Conservation (phyloP, 148 eudicot genomes). For the Tetragonia tetragonoides region DNA sequence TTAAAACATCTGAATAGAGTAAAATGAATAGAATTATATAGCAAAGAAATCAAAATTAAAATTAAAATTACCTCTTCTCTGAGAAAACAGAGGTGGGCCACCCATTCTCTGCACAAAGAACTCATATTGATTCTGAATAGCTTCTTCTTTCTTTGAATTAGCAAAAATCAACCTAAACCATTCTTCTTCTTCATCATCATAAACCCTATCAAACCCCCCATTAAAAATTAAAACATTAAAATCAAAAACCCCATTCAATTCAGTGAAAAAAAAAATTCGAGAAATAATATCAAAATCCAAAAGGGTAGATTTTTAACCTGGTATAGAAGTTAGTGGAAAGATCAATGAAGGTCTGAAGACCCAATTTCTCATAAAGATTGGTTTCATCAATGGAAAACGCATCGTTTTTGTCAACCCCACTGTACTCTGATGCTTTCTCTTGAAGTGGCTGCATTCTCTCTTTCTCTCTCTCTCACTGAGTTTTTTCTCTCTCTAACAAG, state of each 20-base stretch:
- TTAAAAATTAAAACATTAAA: not conserved
- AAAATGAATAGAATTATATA: too few relatives aligned
- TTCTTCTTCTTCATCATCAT: constrained; percentile 90
- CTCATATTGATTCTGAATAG: constrained; percentile 90
- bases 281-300: not conserved
- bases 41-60: not conserved
- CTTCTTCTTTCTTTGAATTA: constrained; percentile 82
- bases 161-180: constrained; percentile 93
- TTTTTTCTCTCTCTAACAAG: not conserved
- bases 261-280: not conserved
- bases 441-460: constrained; percentile 73
- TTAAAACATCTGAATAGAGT: too few relatives aligned
- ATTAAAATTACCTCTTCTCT: constrained; percentile 62
- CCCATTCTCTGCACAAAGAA: constrained; percentile 97
- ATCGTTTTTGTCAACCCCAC: constrained; percentile 62
- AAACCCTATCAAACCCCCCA: constrained; percentile 50
- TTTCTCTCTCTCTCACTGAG: not conserved
- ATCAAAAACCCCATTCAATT: constrained; percentile 7
- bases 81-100: constrained; percentile 76
- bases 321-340: constrained; percentile 89
- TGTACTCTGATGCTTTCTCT: constrained; percentile 79
- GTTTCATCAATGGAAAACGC: constrained; percentile 82
- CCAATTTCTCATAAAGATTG: constrained; percentile 76
- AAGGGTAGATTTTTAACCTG: constrained; percentile 37
- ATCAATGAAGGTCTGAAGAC: constrained; percentile 69